Base-by-base conservation (phyloP, 2,329 filamentous ascomycete species). In the Corniculantispora saksenae region DNA sequence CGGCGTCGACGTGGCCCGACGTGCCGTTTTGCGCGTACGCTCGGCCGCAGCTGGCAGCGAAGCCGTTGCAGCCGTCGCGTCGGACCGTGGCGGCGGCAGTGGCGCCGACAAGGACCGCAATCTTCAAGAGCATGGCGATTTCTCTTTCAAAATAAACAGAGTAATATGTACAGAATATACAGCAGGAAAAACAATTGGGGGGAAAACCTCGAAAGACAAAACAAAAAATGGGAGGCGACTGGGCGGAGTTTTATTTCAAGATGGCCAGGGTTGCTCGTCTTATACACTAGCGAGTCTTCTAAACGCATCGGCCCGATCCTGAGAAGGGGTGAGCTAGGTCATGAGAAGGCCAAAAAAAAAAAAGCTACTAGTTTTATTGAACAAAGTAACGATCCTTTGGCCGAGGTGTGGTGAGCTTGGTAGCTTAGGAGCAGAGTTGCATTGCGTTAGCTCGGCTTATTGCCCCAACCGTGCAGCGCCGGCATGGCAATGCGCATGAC, bases 21-120 rank as follows among this genome's bases (percentile, higher is more conserved):
- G 59, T 61, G 23, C 48, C 48, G 59, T 61, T 54, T 9, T 21
- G 47, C 32, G 48, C 48, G 35, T 43, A 53, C 23, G 59, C 59
- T 10, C 47, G 59, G 12, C 59, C 59, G 48, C 59, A 61, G 48
- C 45, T 61, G 3, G 32, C 23, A 13, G 59, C 48, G 35, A 61
- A 61, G 48, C 48, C 59, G 9, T 21, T 40, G 59, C 59, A 61
- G 17, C 32, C 19, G 47, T 21, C 48, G 35, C 40, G 59, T 23
- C 21, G 25, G 10, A 23, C 9, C 23, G 23, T 15, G 17, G 35
- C 21, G 12, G 57, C 58, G 15, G 32, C 23, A 3, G 25, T 13
- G n/a, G 47, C 47, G 13, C 29, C n/a, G n/a, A 32, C 29, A 9
- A n/a, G n/a, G n/a, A n/a, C n/a, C n/a, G n/a, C n/a, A n/a, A n/a